Evolutionary conservation across 768 basidiomycete species (phyloP).

Genomic region (Rhizopogon salebrosus): DNA sequence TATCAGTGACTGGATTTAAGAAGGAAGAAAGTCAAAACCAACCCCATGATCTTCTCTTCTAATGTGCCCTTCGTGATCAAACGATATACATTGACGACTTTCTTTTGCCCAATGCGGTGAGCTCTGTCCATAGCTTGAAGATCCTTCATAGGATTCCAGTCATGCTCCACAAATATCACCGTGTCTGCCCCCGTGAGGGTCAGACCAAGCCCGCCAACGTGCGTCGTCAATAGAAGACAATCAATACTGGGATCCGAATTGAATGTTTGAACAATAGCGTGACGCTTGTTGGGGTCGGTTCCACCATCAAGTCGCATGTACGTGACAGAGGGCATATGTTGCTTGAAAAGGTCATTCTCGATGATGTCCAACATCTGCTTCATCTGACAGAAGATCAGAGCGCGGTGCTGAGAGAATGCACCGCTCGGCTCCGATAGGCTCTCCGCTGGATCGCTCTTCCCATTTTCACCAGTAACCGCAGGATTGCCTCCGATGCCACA

Average conservation of each 20-base stretch:
- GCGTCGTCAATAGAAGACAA: conserved; percentile 90
- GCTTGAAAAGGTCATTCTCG: conserved; percentile 87
- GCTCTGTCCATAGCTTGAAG: conserved; percentile 99
- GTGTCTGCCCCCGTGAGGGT: conserved; percentile 98
- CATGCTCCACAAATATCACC: conserved; percentile 98
- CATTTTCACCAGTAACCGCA: conserved; percentile 40
- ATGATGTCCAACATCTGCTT: conserved; percentile 99
- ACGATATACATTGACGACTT: conserved; percentile 98
- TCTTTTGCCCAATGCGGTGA: conserved; percentile 97
- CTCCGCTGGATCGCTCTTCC: conserved; percentile 67
- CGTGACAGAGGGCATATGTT: conserved; percentile 90
- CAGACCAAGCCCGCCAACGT: conserved; percentile 93
- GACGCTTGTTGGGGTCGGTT: conserved; percentile 90
- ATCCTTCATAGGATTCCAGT: conserved; percentile 99
- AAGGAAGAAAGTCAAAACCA: conserved; percentile 20
- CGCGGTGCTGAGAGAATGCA: conserved; percentile 90
- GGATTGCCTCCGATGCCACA: conserved; percentile 80
- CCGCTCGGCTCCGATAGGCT: conserved; percentile 45
- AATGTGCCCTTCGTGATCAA: conserved; percentile 94
- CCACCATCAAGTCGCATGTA: conserved; percentile 97
- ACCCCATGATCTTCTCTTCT: conserved; percentile 99
- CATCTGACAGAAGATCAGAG: conserved; percentile 98
- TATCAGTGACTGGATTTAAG: conserved; percentile 5
- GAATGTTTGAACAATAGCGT: conserved; percentile 96
- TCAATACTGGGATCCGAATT: conserved; percentile 97